Evolutionary conservation across 129 eudicot species (phyloP).

Genomic region (Flaveria linearis): DNA sequence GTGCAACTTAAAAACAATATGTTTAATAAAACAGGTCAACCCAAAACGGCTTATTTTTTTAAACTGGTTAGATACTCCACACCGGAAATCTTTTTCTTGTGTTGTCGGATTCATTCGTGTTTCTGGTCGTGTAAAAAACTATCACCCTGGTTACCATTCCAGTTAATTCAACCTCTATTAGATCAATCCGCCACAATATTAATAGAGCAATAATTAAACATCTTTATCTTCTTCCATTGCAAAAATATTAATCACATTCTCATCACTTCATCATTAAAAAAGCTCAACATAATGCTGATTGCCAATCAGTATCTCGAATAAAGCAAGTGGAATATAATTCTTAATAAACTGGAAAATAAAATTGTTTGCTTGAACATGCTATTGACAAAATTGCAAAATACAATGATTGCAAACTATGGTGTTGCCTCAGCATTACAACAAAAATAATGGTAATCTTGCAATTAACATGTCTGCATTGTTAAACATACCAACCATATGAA

Average conservation of each 20-base stretch:
- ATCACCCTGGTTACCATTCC: too few relatives aligned
- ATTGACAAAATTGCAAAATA: background rate
- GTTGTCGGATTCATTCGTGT: too few relatives aligned
- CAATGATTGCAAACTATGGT: background rate
- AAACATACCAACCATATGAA: background rate
- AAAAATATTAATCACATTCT: slow-evolving; percentile 25
- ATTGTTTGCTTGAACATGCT: background rate
- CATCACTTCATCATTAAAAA: slow-evolving; percentile 11
- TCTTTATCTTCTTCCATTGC: background rate
- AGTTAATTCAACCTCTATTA: background rate
- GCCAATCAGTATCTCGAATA: slow-evolving; percentile 11
- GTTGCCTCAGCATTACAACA: background rate
- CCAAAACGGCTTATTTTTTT: too few relatives aligned
- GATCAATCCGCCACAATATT: slow-evolving; percentile 2
- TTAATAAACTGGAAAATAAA: background rate
- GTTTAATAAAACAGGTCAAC: too few relatives aligned
- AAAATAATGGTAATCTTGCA: background rate
- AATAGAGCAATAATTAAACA: slow-evolving; percentile 5
- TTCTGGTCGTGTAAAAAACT: too few relatives aligned
- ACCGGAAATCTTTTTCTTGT: too few relatives aligned
- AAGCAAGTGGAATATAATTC: background rate
- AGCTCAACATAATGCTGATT: background rate
- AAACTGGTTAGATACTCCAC: too few relatives aligned
- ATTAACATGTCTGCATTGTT: background rate
- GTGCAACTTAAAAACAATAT: too few relatives aligned